phyloP scores from a whole-genome alignment of 2,329 filamentous ascomycete genomes.

The Chrysosporium queenslandicum region DNA sequence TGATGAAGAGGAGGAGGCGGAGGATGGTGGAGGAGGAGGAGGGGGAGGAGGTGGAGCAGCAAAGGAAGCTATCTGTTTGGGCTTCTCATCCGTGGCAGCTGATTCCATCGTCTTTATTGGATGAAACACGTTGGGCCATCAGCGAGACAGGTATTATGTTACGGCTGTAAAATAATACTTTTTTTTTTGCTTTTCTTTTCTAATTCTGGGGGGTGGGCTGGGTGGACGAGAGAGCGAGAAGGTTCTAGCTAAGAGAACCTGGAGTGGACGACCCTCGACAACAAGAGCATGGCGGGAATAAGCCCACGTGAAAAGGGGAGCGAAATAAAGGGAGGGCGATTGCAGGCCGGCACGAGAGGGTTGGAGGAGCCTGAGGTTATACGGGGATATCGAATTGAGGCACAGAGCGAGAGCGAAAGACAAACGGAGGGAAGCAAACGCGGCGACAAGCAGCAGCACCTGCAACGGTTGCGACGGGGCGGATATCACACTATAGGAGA shows the following conservation, averaged over 20 bases:
- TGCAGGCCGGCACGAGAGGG: neutral
- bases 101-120: constrained; percentile 12
- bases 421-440: neutral
- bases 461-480: too few species aligned
- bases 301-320: neutral
- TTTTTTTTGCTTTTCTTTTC: too few species aligned
- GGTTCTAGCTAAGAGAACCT: constrained; percentile 5
- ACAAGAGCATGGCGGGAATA: constrained; percentile 2
- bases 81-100: constrained; percentile 12
- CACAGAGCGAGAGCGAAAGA: neutral
- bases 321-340: too few species aligned
- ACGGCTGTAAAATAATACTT: neutral
- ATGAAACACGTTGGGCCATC: constrained; percentile 7
- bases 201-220: neutral
- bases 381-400: neutral
- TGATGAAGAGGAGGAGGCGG: neutral
- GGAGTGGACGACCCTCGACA: neutral
- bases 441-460: too few species aligned
- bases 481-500: too few species aligned
- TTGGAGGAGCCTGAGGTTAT: neutral
- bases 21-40: neutral
- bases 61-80: constrained; percentile 8
- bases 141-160: neutral
- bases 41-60: constrained; percentile 3
- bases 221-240: neutral